phyloP scores from a whole-genome alignment of 352 stramenopile genomes.

The Phytophthora tubulina region DNA sequence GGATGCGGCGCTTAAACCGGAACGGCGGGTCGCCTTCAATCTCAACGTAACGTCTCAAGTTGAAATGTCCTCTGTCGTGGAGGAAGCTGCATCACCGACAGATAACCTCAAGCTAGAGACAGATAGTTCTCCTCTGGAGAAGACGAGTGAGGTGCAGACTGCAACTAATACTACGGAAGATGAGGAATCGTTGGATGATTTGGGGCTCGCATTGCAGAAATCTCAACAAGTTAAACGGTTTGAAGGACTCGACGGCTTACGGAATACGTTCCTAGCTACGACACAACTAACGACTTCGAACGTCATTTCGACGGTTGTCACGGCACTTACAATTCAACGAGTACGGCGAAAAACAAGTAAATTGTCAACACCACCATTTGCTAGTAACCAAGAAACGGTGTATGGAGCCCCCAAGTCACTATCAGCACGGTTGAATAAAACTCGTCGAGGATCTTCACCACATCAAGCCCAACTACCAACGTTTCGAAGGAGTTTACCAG shows the following conservation, averaged over 20 bases:
- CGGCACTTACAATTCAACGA: slow-evolving; percentile 30
- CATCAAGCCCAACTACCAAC: slow-evolving; percentile 61
- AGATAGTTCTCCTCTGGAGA: too few relatives aligned
- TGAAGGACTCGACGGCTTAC: slow-evolving; percentile 46
- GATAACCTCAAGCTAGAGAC: too few relatives aligned
- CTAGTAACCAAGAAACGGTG: slow-evolving; percentile 41
- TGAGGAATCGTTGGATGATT: slow-evolving; percentile 11
- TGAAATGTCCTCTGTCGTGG: slow-evolving; percentile 18
- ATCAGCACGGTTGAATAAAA: slow-evolving; percentile 50
- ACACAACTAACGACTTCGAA: slow-evolving; percentile 74
- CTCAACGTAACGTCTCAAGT: slow-evolving; percentile 27
- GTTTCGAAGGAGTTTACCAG: slow-evolving; percentile 61
- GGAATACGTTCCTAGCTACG: slow-evolving; percentile 56
- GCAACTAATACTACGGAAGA: not conserved
- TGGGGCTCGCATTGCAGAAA: slow-evolving; percentile 50
- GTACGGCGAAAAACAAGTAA: slow-evolving; percentile 21
- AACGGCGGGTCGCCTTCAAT: slow-evolving; percentile 24
- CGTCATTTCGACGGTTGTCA: slow-evolving; percentile 73
- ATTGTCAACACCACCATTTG: slow-evolving; percentile 5
- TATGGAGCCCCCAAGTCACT: slow-evolving; percentile 40
- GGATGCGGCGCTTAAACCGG: slow-evolving; percentile 31
- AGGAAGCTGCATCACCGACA: too few relatives aligned
- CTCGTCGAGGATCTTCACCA: slow-evolving; percentile 27
- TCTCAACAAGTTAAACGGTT: slow-evolving; percentile 47
- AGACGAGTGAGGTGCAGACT: not conserved